Base-by-base conservation (phyloP, 768 basidiomycete species). In the Suillus brevipes region DNA sequence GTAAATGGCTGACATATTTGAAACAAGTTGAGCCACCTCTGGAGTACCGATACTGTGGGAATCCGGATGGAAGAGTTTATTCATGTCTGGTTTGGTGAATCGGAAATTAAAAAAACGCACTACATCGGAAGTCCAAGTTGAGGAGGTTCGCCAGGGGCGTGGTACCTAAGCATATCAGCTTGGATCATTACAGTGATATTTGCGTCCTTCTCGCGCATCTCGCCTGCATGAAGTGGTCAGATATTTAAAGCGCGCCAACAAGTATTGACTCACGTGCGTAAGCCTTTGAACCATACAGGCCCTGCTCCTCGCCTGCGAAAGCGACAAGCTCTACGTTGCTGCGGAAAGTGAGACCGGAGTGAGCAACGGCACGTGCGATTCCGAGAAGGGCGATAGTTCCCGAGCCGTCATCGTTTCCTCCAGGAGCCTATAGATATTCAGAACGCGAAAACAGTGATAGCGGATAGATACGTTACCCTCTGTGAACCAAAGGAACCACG, bases 281-380 rank as follows among this genome's bases (percentile, higher is more conserved):
- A 8, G 88, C 87, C 67, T 77, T 84, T 25, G 90, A 92, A 34
- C 95, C 95, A 16, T 86, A 74, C 18, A 95, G 77, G 5, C 95
- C 95, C 72, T 97, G 95, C 70, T 97, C 95, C 73, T 97, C 95
- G 6, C 95, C 95, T 2, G 94, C 90, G 69, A 97, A 97, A 58
- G 89, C 87, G 49, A 86, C 88, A 12, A 97, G 82, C 69, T 93
- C 89, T 20, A 97, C 90, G 69, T 89, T 89, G 72, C 85, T 85
- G 56, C 85, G 82, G 80, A 96, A 95, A 58, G 78, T 83, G 70
- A 97, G 73, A 18, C 85, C 84, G 67, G 85, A 85, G 45, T 85
- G 82, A 38, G 79, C 81, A 67, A 97, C 92, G 3, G 88, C 85
- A 47, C 86, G 86, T 4, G 94, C 94, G 66, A 97, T 92, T 4